phyloP scores from a whole-genome alignment of 2,329 filamentous ascomycete species.

The Ilyonectria robusta region DNA sequence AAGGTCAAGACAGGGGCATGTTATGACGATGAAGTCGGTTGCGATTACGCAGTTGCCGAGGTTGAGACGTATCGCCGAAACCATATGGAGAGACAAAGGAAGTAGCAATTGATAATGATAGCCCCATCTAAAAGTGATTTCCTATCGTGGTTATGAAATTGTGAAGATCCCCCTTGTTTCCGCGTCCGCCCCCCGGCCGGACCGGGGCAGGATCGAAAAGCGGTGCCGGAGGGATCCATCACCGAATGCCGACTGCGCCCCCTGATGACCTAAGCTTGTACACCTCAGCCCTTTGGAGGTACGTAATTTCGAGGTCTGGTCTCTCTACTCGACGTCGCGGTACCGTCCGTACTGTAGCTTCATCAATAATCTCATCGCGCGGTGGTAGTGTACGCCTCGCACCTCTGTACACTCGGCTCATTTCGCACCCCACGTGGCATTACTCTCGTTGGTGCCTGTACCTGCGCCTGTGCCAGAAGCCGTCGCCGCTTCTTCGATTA shows the following conservation, averaged over 20 bases:
- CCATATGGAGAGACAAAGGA: not conserved
- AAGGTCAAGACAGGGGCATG: not conserved
- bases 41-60: not conserved
- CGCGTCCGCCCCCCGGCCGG: conserved; percentile 10
- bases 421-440: conserved; percentile 20
- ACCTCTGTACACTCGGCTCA: conserved; percentile 18
- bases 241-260: conserved; percentile 30
- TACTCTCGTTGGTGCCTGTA: not conserved
- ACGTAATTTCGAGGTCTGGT: conserved; percentile 15
- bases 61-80: not conserved
- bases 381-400: not conserved
- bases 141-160: not conserved
- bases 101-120: not conserved
- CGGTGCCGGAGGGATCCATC: conserved; percentile 11
- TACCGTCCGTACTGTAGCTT: not conserved
- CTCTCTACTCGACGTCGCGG: conserved; percentile 8
- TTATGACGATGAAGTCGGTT: not conserved
- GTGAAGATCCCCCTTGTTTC: not conserved
- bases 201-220: conserved; percentile 4
- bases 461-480: not conserved
- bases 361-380: conserved; percentile 7
- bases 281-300: conserved; percentile 5
- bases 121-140: not conserved
- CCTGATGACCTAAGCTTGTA: conserved; percentile 45
- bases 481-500: conserved; percentile 1